Percentiles rank a stretch among this genome's conserved stretches.
These are phyloP conservation scores for Eragrostis nindensis DNA, from an alignment of 176 grass and related monocot genomes.

Conservation along the genomic window DNA sequence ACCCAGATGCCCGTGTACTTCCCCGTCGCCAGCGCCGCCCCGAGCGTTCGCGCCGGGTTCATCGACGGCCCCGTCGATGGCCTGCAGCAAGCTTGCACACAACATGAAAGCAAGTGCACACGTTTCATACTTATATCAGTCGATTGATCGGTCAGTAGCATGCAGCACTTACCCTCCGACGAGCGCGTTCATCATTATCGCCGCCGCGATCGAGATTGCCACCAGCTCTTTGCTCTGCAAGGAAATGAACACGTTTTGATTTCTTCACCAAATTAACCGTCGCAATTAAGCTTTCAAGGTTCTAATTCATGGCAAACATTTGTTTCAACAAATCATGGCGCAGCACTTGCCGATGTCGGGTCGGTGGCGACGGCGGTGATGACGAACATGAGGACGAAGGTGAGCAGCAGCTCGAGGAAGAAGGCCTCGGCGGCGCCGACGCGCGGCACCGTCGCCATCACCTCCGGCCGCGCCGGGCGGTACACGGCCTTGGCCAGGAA, in stretches of 20 bases:
- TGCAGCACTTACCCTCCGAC: conserved; percentile 31
- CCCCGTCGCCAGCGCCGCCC: conserved; percentile 45
- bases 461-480: conserved; percentile 26
- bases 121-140: not conserved
- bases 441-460: conserved; percentile 58
- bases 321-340: not conserved
- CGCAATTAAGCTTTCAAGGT: not conserved
- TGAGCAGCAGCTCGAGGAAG: conserved; percentile 58
- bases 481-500: conserved; percentile 46
- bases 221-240: conserved; percentile 39
- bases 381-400: conserved; percentile 66
- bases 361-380: conserved; percentile 60
- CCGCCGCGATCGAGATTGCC: conserved; percentile 38
- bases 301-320: not conserved
- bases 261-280: too few species aligned
- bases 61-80: conserved; percentile 50
- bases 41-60: conserved; percentile 53
- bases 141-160: not conserved
- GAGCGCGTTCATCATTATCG: conserved; percentile 50
- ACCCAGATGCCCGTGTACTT: conserved; percentile 50
- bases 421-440: conserved; percentile 48
- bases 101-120: too few species aligned
- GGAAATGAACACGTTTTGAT: not conserved
- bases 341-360: conserved; percentile 40
- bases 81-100: not conserved